A percentile compares a stretch with the other conserved stretches of the same genome.
Conservation (phyloP, 2,329 filamentous ascomycete species). For the Cladobotryum mycophilum region DNA sequence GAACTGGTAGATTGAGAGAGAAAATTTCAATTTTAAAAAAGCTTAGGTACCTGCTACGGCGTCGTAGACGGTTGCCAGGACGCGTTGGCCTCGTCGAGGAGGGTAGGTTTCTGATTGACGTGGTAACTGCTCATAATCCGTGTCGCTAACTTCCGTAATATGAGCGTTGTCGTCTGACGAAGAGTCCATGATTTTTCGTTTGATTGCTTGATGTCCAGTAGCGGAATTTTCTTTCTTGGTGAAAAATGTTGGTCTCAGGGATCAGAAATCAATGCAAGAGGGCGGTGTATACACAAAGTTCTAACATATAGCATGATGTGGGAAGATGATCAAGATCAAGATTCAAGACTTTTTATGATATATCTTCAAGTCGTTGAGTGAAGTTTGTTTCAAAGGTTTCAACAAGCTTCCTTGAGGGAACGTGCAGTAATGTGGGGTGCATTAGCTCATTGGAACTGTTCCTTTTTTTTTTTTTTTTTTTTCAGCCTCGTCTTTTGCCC, state of each 20-base stretch:
- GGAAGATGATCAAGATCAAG: background rate
- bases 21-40: constrained; percentile 5
- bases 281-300: background rate
- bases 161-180: background rate
- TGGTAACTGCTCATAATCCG: constrained; percentile 2
- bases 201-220: background rate
- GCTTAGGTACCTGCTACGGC: constrained; percentile 64
- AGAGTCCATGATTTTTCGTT: constrained; percentile 1
- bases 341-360: too few relatives aligned
- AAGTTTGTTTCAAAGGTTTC: too few relatives aligned
- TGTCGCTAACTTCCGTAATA: background rate
- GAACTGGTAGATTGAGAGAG: background rate
- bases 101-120: constrained; percentile 2
- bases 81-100: constrained; percentile 18
- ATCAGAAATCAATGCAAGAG: background rate
- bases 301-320: background rate
- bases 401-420: background rate
- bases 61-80: constrained; percentile 59
- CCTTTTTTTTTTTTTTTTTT: too few relatives aligned
- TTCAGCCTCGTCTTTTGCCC: background rate
- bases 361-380: too few relatives aligned
- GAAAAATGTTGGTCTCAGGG: background rate
- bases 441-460: constrained; percentile 4
- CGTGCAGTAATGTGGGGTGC: constrained; percentile 7
- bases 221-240: background rate